Base-by-base conservation (phyloP, 2,329 filamentous ascomycete species). In the Stenocarpella maydis region DNA sequence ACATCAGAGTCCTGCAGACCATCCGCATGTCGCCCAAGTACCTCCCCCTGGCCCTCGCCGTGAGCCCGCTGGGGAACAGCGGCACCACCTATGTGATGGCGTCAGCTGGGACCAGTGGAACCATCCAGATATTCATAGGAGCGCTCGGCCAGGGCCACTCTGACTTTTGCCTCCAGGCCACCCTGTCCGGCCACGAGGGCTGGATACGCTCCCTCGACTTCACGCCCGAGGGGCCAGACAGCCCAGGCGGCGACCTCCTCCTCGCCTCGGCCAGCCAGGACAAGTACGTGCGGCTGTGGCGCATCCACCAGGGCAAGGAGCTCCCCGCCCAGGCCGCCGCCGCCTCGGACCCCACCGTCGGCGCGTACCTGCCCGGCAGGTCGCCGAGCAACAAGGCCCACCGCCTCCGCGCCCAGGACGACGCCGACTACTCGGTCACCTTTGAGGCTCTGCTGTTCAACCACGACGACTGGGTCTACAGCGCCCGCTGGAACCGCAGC, bases 401-500 rank as follows among this genome's bases (percentile, higher is more conserved):
- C 78, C 87, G 88, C 67, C 89, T 99, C 69, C 86, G 87, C 50
- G 85, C 88, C 2, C 83, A 81, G 0, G 41, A 81, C 1, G 41
- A 26, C 1, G 84, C 83, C 4, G 90, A 91, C 73, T 95, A 92
- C 79, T 92, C 92, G 8, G 85, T 97, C 68, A 97, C 94, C 0
- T 98, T 99, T 74, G 96, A 99, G 79, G 96, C 96, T 1, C 84
- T 99, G 3, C 86, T 99, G 7, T 87, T 99, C 3, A 96, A 96
- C 10, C 96, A 99, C 77, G 96, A 99, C 77, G 96, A 99, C 76
- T 99, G 96, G 96, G 95, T 99, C 69, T 98, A 97, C 80, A 97
- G 92, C 68, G 91, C 93, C 2, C 85, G 86, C 67, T 98, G 95
- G 95, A 86, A 87, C 78, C 83, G 52, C 2, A 49, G 49, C 50